These are phyloP conservation scores for Hyphodiscus sp. DNA, from an alignment of 2,329 filamentous ascomycete genomes.

Conservation along the genomic window DNA sequence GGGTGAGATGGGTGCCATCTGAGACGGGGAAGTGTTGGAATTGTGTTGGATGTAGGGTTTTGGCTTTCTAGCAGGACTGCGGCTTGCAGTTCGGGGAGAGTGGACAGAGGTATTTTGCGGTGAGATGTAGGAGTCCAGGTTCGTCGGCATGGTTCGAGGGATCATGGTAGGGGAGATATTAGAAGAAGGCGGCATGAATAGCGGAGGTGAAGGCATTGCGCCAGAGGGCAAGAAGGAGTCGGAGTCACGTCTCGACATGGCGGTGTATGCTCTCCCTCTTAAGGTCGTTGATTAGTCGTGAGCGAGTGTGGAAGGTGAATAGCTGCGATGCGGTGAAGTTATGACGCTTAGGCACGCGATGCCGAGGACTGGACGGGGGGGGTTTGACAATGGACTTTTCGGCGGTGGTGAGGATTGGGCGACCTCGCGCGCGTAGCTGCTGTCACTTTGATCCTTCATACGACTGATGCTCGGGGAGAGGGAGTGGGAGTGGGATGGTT, in stretches of 20 bases:
- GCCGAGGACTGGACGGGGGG: no score
- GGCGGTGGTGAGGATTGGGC: neutral
- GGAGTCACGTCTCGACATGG: conserved; percentile 18
- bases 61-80: neutral
- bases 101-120: neutral
- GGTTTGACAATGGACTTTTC: neutral
- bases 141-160: conserved; percentile 19
- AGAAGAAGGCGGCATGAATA: neutral
- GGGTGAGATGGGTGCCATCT: conserved; percentile 23
- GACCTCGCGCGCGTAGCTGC: neutral
- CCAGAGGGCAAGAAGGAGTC: conserved; percentile 27
- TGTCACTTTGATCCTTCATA: neutral
- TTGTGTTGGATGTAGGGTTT: neutral
- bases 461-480: neutral
- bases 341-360: neutral
- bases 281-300: neutral
- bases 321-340: neutral
- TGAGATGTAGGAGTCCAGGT: conserved; percentile 11
- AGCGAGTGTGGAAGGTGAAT: neutral
- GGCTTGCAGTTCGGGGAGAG: neutral
- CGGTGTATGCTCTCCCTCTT: neutral
- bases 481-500: no score
- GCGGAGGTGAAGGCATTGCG: conserved; percentile 9
- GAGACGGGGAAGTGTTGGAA: neutral
- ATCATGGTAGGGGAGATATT: neutral